Base-by-base conservation (phyloP, 1,284 basidiomycete genomes). In the Polyporus tsugae region DNA sequence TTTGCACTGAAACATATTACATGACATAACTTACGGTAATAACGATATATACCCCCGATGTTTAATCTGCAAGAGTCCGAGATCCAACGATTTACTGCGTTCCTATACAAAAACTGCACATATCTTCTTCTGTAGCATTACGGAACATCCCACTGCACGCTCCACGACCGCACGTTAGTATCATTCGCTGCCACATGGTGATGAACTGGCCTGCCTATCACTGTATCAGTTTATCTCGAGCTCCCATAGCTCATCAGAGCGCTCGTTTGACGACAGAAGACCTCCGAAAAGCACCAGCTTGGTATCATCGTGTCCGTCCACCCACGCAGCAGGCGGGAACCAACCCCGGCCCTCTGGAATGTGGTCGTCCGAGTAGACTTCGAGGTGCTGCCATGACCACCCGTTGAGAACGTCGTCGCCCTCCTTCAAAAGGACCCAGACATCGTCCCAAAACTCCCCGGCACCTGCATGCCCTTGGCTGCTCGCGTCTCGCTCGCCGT, bases 401-500 rank as follows among this genome's bases (percentile, higher is more conserved):
- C 73, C 73, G 5, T 64, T 64, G 6, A 62, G 49, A 7, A 70
- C 19, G 41, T 63, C 62, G 13, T 63, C 67, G 33, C 49, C 68
- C 2, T 65, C 64, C 63, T 74, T 75, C 4, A 59, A 64, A 22
- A 80, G 71, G 55, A 77, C 36, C 78, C 76, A 79, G 29, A 80
- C 75, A 70, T 82, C 75, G 60, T 80, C 59, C 77, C 79, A 75
- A 75, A 82, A 79, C 36, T 73, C 68, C 2, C 79, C 80, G 0
- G 77, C 80, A 1, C 78, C 80, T 11, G 75, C 77, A 63, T 80
- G 79, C 0, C 79, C 80, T 10, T 78, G 63, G 4, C 62, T 70
- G n/a, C 78, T 77, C 6, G 80, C 78, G 17, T 74, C 76, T 35
- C 76, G 69, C 66, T 82, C 77, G 3, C 81, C 81, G 55, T 80